Percentiles rank a stretch among this genome's conserved stretches.
Evolutionary conservation across 176 grass and related monocot genomes (phyloP).

Genomic region (Cocos nucifera): DNA sequence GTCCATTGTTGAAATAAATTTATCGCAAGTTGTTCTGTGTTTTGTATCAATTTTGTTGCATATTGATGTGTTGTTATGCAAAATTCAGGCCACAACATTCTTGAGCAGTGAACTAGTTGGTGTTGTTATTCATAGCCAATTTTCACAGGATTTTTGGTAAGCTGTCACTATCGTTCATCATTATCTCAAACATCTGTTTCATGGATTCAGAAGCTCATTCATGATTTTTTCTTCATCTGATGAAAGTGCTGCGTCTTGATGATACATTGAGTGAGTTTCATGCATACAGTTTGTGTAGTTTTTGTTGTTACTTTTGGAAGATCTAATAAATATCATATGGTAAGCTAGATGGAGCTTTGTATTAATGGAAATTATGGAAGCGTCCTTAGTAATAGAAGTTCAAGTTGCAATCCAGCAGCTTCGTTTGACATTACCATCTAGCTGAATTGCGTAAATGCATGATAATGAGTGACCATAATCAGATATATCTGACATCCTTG

Average conservation of each 20-base stretch:
- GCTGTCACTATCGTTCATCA: not conserved
- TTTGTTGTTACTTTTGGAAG: no score
- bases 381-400: no score
- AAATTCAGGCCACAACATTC: slow-evolving; percentile 54
- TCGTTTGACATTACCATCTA: no score
- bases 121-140: slow-evolving; percentile 9
- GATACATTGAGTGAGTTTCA: not conserved
- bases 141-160: not conserved
- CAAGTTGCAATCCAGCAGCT: no score
- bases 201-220: not conserved
- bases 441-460: no score
- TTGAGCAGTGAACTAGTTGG: slow-evolving; percentile 23
- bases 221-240: not conserved
- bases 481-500: no score
- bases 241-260: not conserved
- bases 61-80: slow-evolving; percentile 8
- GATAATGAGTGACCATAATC: no score
- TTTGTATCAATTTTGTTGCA: not conserved
- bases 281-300: not conserved
- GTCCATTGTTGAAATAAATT: slow-evolving; percentile 25
- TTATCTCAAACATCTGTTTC: not conserved
- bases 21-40: not conserved
- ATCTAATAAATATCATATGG: no score
- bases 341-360: no score
- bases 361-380: no score